A percentile compares a stretch with the other conserved stretches of the same genome.
phyloP scores from a whole-genome alignment of 352 stramenopile genomes.

The Phytophthora uliginosa region DNA sequence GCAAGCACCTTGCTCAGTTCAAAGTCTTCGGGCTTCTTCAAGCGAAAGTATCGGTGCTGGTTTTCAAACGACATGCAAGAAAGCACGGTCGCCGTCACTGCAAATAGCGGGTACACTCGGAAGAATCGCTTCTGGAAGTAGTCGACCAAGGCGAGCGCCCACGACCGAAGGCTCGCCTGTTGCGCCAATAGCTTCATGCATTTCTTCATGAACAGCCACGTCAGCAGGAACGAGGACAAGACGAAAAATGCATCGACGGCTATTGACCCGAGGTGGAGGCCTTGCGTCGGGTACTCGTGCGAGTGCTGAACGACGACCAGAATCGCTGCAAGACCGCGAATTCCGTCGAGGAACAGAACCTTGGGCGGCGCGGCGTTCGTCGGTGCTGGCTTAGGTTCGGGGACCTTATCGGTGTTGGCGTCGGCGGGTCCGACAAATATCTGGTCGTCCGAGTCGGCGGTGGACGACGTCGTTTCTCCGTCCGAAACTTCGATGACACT shows the following conservation, averaged over 20 bases:
- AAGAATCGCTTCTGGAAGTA: conserved; percentile 69
- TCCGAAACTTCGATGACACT: conserved; percentile 31
- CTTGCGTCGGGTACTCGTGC: conserved; percentile 18
- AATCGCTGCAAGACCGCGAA: conserved; percentile 36
- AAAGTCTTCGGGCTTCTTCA: conserved; percentile 40
- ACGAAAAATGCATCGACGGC: conserved; percentile 58
- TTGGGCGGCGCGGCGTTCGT: conserved; percentile 15
- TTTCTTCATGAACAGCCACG: conserved; percentile 18
- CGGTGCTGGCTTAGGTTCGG: conserved; percentile 1
- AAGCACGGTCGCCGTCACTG: conserved; percentile 41
- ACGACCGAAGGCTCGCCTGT: conserved; percentile 18
- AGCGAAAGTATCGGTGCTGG: conserved; percentile 41
- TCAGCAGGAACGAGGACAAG: conserved; percentile 39
- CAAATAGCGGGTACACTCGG: conserved; percentile 67
- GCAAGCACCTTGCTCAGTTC: conserved; percentile 47
- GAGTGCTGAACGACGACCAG: conserved; percentile 44
- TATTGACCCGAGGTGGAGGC: conserved; percentile 31
- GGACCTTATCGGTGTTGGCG: neutral
- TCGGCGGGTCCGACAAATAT: conserved; percentile 5
- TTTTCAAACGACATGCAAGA: conserved; percentile 40
- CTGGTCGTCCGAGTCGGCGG: conserved; percentile 18
- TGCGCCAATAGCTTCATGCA: conserved; percentile 39
- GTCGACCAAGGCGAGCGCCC: conserved; percentile 37
- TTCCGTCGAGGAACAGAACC: conserved; percentile 33
- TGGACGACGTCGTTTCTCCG: conserved; percentile 5